Evolutionary conservation across 768 basidiomycete genomes (phyloP), one percentile per base, ranked within the genome.

Genomic region (Lentinula sp.): DNA sequence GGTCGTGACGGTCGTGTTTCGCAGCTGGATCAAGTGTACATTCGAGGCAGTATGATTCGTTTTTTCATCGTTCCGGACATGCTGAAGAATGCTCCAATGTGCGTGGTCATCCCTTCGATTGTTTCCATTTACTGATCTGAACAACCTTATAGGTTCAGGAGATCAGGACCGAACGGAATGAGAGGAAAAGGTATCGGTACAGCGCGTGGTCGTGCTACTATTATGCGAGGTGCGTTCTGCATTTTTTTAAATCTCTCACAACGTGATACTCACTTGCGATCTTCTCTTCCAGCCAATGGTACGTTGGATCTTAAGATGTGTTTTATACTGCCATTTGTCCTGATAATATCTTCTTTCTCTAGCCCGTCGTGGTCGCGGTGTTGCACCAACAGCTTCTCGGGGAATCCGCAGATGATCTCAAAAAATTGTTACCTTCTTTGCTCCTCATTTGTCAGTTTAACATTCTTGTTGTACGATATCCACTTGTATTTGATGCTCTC

Each of bases 41-140:
- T 99, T 67, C 83, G 97, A 67, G 97, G 97, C 61, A 95, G 94
- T 73, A 97, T 98, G 92, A 81, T 98, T 65, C 84, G 97, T 65
- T 98, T 97, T 80, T 96, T 98, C 78, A 98, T 98, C 73, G 97
- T 99, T 21, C 97, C 97, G 59, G 97, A 98, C 75, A 98, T 99
- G 92, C 79, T 99, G 66, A 92, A 98, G 72, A 98, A 98, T 73
- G 97, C 97, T 13, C 97, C 97, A 18, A 99, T 99, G 97, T 95
- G 70, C 72, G 91, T 78, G 59, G 59, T 64, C 46, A 40, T 46
- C 61, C 43, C 39, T 43, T 60, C 45, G 28, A 37, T 43, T n/a
- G 15, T 5, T 35, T 62, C 28, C 18, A 63, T 50, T 62, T 37
- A 45, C 35, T 59, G 34, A 23, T 32, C n/a, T 13, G 40, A 43